These are phyloP conservation scores for Purpureocillium lavendulum DNA, from an alignment of 2,329 filamentous ascomycete genomes.

Conservation along the genomic window DNA sequence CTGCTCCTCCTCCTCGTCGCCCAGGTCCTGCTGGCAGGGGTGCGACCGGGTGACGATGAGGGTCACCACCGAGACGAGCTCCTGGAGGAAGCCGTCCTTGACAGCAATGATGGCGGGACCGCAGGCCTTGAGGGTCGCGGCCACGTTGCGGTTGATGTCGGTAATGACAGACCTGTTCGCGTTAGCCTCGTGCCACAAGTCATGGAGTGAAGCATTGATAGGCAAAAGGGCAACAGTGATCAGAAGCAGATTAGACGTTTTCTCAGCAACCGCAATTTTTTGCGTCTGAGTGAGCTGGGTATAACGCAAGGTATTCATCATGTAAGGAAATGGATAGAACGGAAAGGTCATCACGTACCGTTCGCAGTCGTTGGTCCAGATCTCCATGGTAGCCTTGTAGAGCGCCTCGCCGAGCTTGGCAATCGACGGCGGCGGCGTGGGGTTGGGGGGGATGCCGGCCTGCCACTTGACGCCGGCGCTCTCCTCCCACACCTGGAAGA, in stretches of 20 bases:
- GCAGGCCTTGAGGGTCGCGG: slow-evolving; percentile 82
- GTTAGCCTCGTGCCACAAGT: slow-evolving; percentile 28
- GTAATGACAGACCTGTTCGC: slow-evolving; percentile 69
- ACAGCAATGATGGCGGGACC: slow-evolving; percentile 78
- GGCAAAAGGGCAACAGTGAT: slow-evolving; percentile 11
- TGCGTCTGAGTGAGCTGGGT: slow-evolving; percentile 99
- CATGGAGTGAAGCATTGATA: background rate
- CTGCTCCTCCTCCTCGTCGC: slow-evolving; percentile 68
- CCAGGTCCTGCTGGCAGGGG: slow-evolving; percentile 85
- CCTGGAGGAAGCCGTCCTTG: slow-evolving; percentile 58
- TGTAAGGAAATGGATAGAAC: slow-evolving; percentile 23
- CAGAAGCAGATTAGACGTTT: slow-evolving; percentile 47
- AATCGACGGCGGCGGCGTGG: slow-evolving; percentile 70
- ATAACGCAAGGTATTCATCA: slow-evolving; percentile 91
- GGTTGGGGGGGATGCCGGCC: slow-evolving; percentile 75
- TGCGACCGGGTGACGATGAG: slow-evolving; percentile 84
- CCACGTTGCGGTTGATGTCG: slow-evolving; percentile 90
- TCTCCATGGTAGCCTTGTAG: slow-evolving; percentile 70
- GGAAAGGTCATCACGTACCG: slow-evolving; percentile 57
- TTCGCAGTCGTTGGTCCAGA: slow-evolving; percentile 88
- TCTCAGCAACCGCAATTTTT: slow-evolving; percentile 79
- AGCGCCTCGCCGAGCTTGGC: slow-evolving; percentile 80
- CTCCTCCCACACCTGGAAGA: slow-evolving; percentile 82
- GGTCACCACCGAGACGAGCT: slow-evolving; percentile 66
- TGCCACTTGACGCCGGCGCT: slow-evolving; percentile 71